Conservation (phyloP, 208 protist genomes). For the Tritrichomonas musculus region DNA sequence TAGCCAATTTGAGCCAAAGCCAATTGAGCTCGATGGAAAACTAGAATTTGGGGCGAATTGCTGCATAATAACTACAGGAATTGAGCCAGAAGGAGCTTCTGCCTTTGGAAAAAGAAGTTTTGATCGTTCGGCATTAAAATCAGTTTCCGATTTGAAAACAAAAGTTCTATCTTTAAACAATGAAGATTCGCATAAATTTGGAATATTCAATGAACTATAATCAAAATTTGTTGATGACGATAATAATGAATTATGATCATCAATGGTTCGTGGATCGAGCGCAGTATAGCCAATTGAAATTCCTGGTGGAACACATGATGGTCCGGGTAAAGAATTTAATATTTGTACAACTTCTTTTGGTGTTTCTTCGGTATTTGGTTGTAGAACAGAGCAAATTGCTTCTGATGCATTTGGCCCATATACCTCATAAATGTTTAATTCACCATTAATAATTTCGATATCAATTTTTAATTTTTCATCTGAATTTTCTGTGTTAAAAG, state of each 20-base stretch:
- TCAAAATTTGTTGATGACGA: background rate
- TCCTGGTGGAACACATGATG: background rate
- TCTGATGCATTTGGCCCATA: background rate
- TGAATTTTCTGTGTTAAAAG: background rate
- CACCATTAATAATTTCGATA: background rate
- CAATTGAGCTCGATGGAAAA: too few species aligned
- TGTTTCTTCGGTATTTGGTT: background rate
- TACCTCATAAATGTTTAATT: constrained; percentile 16
- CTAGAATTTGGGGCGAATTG: background rate
- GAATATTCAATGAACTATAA: too few species aligned
- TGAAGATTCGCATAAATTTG: background rate
- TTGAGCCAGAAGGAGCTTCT: background rate
- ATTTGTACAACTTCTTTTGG: background rate
- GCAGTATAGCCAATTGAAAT: background rate
- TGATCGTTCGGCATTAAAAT: background rate
- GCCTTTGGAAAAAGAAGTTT: background rate
- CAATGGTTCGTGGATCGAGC: background rate
- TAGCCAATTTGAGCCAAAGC: constrained; percentile 28
- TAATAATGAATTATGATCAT: background rate
- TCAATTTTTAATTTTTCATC: background rate
- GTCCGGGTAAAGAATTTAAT: background rate
- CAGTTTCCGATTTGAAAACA: background rate
- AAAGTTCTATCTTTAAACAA: background rate
- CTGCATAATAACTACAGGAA: constrained; percentile 31
- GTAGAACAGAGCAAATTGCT: background rate